Evolutionary conservation across 1,139 yeast species (phyloP), one percentile per base, ranked within the genome.

Genomic region (Petasospora fabianii): DNA sequence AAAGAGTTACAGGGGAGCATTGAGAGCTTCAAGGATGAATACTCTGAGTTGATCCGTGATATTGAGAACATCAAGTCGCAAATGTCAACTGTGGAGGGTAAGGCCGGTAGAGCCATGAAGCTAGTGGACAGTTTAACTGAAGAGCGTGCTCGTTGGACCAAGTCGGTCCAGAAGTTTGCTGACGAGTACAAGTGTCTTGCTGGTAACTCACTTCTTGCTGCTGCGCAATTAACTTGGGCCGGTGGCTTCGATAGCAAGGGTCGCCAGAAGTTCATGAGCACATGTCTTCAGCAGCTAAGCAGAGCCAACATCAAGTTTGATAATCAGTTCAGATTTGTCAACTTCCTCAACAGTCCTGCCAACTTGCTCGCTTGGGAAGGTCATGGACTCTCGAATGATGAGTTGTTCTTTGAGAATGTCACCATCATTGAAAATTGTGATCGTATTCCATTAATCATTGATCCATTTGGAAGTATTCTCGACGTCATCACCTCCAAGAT

Each of bases 101-200:
- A 78, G 47, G 84, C 87, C 3, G 61, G 58, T 2, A 66, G 95
- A 37, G 84, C 96, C 48, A 64, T 75, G 41, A 59, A 66, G 17
- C 66, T 92, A 32, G 67, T 90, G 32, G 80, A 77, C 6, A 80
- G 75, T 48, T 66, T 92, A 46, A 71, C 81, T 0, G 60, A 64
- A 1, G 98, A 92, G 56, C 72, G 83, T 49, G 64, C 66, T n/a
- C 71, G 97, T 53, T 92, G 98, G 98, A 66, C 73, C 21, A 57
- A 52, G 2, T 76, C 80, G 32, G 71, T 81, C 14, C 59, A 62
- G 12, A 68, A 66, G 24, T 88, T 83, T 54, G 68, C 66, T 11
- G 46, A 56, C 0, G 68, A 70, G 34, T 66, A 75, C 30, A 68
- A 68, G 20, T 59, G 66, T 14, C 54, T 86, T 6, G 66, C 78